phyloP scores from a whole-genome alignment of 2,329 filamentous ascomycete species.

The Botrytis byssoidea region DNA sequence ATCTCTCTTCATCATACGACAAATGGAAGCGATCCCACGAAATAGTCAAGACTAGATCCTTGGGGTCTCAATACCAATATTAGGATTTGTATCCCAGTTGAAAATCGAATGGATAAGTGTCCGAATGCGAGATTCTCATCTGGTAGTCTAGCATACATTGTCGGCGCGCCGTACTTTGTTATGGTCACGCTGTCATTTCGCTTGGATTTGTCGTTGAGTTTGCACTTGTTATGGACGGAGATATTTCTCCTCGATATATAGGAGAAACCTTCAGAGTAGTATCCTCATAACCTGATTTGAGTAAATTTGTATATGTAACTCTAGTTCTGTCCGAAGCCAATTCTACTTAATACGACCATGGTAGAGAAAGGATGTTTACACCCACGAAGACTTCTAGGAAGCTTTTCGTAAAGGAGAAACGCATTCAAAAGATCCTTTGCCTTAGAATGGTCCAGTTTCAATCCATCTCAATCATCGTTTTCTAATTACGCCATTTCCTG shows the following conservation, averaged over 20 bases:
- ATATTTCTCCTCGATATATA: background rate
- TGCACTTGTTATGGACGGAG: background rate
- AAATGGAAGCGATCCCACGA: accelerated
- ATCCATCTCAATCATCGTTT: accelerated
- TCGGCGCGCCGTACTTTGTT: background rate
- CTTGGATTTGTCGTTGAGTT: background rate
- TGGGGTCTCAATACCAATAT: background rate
- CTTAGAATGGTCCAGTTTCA: accelerated
- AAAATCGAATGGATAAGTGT: accelerated
- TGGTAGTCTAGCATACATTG: background rate
- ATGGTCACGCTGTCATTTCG: background rate
- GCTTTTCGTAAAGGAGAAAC: accelerated
- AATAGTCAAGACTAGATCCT: background rate
- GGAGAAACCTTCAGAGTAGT: no score
- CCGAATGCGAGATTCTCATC: background rate
- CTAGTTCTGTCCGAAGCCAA: background rate
- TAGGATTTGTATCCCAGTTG: background rate
- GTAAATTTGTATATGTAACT: accelerated
- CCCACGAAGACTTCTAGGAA: background rate
- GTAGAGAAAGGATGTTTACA: background rate
- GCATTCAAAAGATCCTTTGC: accelerated
- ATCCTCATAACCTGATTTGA: accelerated
- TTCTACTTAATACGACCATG: no score
- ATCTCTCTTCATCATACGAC: background rate
- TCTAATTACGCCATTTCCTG: background rate